Percentiles rank a stretch among this genome's conserved stretches.
These are phyloP conservation scores for Fusarium sp. DNA, from an alignment of 2,329 filamentous ascomycete genomes.

Conservation along the genomic window DNA sequence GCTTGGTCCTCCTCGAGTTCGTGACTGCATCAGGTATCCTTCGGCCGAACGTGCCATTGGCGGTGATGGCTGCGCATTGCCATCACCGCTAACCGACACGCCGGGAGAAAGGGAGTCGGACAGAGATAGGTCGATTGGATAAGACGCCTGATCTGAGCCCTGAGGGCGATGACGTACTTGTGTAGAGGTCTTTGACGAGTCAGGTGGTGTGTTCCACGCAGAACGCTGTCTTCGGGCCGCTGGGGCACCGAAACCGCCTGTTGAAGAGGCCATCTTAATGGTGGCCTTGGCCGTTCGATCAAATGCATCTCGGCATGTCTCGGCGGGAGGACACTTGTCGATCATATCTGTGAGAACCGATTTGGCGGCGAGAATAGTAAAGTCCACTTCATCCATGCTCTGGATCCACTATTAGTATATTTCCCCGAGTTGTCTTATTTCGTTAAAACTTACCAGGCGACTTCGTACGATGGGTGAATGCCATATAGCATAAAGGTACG, in stretches of 20 bases:
- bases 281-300: constrained; percentile 95
- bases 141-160: constrained; percentile 49
- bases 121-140: constrained; percentile 53
- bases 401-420: constrained; percentile 46
- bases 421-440: neutral
- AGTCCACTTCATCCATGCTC: constrained; percentile 97
- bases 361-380: constrained; percentile 91
- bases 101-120: constrained; percentile 56
- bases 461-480: constrained; percentile 90
- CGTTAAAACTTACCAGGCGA: constrained; percentile 74
- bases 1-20: constrained; percentile 48
- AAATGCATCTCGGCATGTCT: constrained; percentile 94
- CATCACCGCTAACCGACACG: constrained; percentile 53
- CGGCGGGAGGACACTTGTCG: constrained; percentile 93
- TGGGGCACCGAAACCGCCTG: constrained; percentile 77
- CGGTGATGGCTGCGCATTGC: constrained; percentile 55
- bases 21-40: constrained; percentile 48
- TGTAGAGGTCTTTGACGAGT: constrained; percentile 42
- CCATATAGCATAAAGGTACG: constrained; percentile 97
- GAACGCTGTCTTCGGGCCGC: constrained; percentile 45
- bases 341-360: constrained; percentile 93
- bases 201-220: constrained; percentile 48
- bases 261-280: constrained; percentile 92
- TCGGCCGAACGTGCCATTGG: constrained; percentile 51
- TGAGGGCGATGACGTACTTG: constrained; percentile 46